These are phyloP conservation scores for Theileria orientalis DNA, from an alignment of 169 alveolate genomes.

Conservation along the genomic window DNA sequence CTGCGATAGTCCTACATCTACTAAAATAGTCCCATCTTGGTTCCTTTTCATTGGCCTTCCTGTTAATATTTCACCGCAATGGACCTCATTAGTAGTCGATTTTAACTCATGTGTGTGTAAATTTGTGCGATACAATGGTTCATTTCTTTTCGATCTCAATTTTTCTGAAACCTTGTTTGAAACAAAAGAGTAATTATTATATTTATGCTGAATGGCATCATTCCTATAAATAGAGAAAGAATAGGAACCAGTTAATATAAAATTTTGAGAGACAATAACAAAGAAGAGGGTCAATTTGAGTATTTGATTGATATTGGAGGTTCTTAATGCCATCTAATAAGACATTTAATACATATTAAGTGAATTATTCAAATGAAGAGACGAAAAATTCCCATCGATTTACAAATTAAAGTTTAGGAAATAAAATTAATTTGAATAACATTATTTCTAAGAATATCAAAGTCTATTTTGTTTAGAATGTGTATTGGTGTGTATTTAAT, in stretches of 20 bases:
- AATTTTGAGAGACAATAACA: not conserved
- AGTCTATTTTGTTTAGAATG: no score
- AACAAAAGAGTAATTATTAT: not conserved
- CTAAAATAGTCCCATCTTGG: slow-evolving; percentile 53
- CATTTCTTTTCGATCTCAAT: not conserved
- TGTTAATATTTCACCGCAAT: slow-evolving; percentile 51
- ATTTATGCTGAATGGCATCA: not conserved
- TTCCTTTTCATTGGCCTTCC: slow-evolving; percentile 46
- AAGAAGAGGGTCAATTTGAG: not conserved
- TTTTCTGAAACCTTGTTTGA: not conserved
- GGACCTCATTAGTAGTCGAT: slow-evolving; percentile 21
- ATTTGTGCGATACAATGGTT: not conserved
- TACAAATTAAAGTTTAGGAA: no score
- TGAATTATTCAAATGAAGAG: no score
- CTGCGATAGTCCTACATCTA: slow-evolving; percentile 59
- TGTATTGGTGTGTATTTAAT: no score
- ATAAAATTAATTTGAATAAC: no score
- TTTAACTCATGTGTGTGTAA: not conserved
- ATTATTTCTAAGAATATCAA: no score
- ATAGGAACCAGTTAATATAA: not conserved
- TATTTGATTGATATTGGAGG: no score
- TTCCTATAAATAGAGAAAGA: not conserved
- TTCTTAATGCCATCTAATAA: not conserved
- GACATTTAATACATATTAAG: no score
- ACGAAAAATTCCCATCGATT: no score